A percentile compares a stretch with the other conserved stretches of the same genome.
phyloP scores from a whole-genome alignment of 2,329 filamentous ascomycete species.

The Aureobasidium zeae region DNA sequence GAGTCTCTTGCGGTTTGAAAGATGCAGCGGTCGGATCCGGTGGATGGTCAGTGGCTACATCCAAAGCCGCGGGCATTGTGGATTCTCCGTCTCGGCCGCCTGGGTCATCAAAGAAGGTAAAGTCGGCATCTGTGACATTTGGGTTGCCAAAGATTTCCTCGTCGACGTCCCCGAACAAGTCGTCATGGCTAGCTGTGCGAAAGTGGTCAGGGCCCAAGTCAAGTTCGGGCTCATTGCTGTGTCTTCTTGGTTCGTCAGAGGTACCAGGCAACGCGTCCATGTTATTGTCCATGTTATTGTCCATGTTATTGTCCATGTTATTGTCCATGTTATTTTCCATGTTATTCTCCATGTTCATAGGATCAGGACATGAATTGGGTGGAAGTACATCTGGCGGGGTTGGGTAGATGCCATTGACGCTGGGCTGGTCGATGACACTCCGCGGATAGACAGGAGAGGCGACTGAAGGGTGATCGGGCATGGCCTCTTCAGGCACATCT shows the following conservation, averaged over 20 bases:
- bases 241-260: not conserved
- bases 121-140: slow-evolving; percentile 72
- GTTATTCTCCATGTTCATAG: slow-evolving; percentile 25
- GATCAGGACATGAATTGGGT: slow-evolving; percentile 20
- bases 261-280: not conserved
- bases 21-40: too few relatives aligned
- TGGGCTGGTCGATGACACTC: slow-evolving; percentile 26
- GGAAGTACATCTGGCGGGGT: slow-evolving; percentile 59
- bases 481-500: slow-evolving; percentile 22
- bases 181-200: slow-evolving; percentile 39
- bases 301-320: slow-evolving; percentile 20
- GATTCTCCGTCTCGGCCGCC: slow-evolving; percentile 23
- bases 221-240: slow-evolving; percentile 41
- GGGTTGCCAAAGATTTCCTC: slow-evolving; percentile 64
- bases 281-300: slow-evolving; percentile 24
- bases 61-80: not conserved
- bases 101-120: slow-evolving; percentile 70
- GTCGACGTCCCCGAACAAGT: slow-evolving; percentile 59
- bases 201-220: slow-evolving; percentile 35
- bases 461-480: slow-evolving; percentile 33
- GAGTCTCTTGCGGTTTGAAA: too few relatives aligned
- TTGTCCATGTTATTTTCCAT: slow-evolving; percentile 3
- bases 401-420: slow-evolving; percentile 53
- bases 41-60: too few relatives aligned
- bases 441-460: slow-evolving; percentile 23